Base-by-base conservation (phyloP, 495 filamentous ascomycete species). In the Neurospora tetrasperma region DNA sequence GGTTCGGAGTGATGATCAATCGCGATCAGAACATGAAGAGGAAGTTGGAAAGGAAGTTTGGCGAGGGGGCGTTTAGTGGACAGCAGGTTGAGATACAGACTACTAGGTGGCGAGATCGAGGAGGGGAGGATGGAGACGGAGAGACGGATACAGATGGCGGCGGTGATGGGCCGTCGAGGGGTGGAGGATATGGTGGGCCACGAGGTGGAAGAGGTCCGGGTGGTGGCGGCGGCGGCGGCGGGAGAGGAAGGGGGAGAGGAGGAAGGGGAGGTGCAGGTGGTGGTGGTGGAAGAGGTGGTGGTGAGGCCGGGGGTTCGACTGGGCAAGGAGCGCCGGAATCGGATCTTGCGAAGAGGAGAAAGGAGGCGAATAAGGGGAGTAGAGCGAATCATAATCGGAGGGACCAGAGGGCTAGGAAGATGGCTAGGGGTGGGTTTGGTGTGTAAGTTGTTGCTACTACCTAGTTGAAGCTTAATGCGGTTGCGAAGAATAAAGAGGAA, bases 1-100 rank as follows among this genome's bases (percentile, higher is more conserved):
- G 96, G 16, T 99, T 94, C 94, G 92, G 86, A 4, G 81, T 97
- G 35, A 97, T 98, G 93, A 78, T 97, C 3, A 78, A 79, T 8
- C 84, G 94, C 38, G 91, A 96, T 76, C 87, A 89, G n/a, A 85
- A 86, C 74, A 84, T 89, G 68, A 79, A 90, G 78, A 84, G 87
- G 73, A 84, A 85, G 75, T 79, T 98, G 66, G 91, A 94, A 82
- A 84, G 84, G 70, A 88, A 86, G 76, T 90, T 90, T 75, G 85
- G 88, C 20, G 83, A 86, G 75, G 89, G 88, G 71, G 54, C 54
- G 12, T 62, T 62, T 35, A 79, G 82, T 38, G 90, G 88, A 1
- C 81, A 82, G 70, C 93, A 96, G 79, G 82, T 78, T 1, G 85
- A 87, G 69, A 70, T 97, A 7, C 83, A 82, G 35, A 77, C 88